Evolutionary conservation across 306 rosid species (phyloP), one percentile per base, ranked within the genome.

Genomic region (Dicorynia guianensis): DNA sequence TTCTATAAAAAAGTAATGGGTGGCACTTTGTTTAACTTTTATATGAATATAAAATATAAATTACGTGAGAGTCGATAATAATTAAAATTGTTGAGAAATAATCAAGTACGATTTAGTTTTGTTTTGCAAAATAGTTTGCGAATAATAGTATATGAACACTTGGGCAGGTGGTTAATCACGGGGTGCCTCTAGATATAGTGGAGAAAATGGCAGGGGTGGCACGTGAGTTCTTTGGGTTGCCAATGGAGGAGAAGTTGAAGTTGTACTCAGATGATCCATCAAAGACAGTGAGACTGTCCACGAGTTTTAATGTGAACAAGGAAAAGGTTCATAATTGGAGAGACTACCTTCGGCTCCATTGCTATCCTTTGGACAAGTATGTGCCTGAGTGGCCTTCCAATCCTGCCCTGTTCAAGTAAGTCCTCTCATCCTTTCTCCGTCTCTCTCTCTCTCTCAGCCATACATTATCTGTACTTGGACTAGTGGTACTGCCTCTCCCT

Each of bases 241-340:
- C 99, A 0, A 25, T 89, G 78, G 99, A 92, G 74, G 99, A 96
- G 82, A 96, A 96, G 64, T 9, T 96, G 82, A 96, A 96, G 69
- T 20, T 96, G 47, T 95, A 95, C 46, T 95, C 99, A 0, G 97
- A 95, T 7, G 99, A 95, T 33, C 97, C 99, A 0, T 69, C 97
- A 0, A 95, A 90, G 82, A 95, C 98, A 13, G 64, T 80, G 76
- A 92, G 99, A 49, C 63, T 96, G 0, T 96, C 98, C 0, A 92
- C 99, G 0, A 96, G 99, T 76, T 96, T 90, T 67, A 92, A 96
- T 49, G 87, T 96, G 7, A 89, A 69, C 0, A 96, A 90, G 59
- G 98, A 92, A 64, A 68, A 69, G 0, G 90, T 96, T 2, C 98
- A 86, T 64, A 96, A 96, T 38, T 96, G 98, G 99, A 92, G 99